These are phyloP conservation scores for Casuarina cunninghamiana DNA, from an alignment of 306 rosid genomes.

Conservation along the genomic window DNA sequence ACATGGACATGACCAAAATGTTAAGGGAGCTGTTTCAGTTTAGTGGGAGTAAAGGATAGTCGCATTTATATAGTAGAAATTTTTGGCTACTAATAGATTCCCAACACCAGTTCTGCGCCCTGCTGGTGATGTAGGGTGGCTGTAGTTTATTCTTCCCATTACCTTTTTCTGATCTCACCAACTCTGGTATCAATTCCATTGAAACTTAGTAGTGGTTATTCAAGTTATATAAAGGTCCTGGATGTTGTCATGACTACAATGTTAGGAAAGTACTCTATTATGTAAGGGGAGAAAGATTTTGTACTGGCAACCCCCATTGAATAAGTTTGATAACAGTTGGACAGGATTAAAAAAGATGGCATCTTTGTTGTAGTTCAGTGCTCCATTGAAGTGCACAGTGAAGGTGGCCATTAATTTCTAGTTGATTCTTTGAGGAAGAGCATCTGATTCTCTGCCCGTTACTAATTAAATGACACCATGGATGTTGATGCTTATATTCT, in stretches of 20 bases:
- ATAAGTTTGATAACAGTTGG: background rate
- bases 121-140: background rate
- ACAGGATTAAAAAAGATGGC: background rate
- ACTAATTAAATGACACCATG: background rate
- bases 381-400: background rate
- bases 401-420: background rate
- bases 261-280: background rate
- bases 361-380: background rate
- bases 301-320: background rate
- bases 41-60: slow-evolving; percentile 22
- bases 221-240: background rate
- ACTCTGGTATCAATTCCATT: background rate
- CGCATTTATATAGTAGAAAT: background rate
- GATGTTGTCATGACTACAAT: background rate
- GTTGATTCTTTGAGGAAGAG: background rate
- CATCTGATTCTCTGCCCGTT: background rate
- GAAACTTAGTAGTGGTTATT: background rate
- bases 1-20: slow-evolving; percentile 20
- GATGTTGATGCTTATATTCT: background rate
- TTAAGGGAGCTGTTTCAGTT: slow-evolving; percentile 23
- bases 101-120: background rate
- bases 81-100: background rate
- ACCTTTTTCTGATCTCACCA: background rate
- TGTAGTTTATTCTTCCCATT: background rate
- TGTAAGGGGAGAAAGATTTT: background rate